Evolutionary conservation across 352 stramenopile species (phyloP).

Genomic region (Pythium rhizo-oryzae): DNA sequence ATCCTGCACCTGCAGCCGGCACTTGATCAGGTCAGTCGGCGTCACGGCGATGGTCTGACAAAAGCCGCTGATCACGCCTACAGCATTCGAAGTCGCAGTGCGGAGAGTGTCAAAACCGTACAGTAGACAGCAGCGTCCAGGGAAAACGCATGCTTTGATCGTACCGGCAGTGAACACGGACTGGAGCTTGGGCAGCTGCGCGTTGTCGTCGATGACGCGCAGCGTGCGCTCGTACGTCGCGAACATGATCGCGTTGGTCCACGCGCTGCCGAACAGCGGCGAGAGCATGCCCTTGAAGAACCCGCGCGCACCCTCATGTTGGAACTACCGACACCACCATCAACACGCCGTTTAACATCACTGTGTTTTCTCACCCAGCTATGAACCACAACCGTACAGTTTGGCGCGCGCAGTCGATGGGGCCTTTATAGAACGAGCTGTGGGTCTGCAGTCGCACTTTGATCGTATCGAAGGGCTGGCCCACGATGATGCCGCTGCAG

Average conservation of each 20-base stretch:
- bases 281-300: slow-evolving; percentile 89
- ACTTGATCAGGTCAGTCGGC: slow-evolving; percentile 86
- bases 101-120: too few species aligned
- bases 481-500: slow-evolving; percentile 57
- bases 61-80: slow-evolving; percentile 67
- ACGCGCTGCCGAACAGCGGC: slow-evolving; percentile 78
- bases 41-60: slow-evolving; percentile 76
- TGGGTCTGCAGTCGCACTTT: slow-evolving; percentile 70
- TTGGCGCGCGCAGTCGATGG: slow-evolving; percentile 47
- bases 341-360: not conserved
- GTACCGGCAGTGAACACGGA: slow-evolving; percentile 70
- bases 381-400: slow-evolving; percentile 30
- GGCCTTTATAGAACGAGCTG: slow-evolving; percentile 54
- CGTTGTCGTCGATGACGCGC: slow-evolving; percentile 57
- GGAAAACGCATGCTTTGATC: not conserved
- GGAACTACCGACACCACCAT: slow-evolving; percentile 31
- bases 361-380: not conserved
- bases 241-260: slow-evolving; percentile 90
- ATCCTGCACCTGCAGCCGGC: slow-evolving; percentile 79
- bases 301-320: slow-evolving; percentile 70
- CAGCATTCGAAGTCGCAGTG: not conserved
- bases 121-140: too few species aligned
- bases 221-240: slow-evolving; percentile 77
- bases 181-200: slow-evolving; percentile 51
- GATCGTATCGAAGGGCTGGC: slow-evolving; percentile 66